Conservation (phyloP, 2,329 filamentous ascomycete species). For the Cercospora zeae-maydis region DNA sequence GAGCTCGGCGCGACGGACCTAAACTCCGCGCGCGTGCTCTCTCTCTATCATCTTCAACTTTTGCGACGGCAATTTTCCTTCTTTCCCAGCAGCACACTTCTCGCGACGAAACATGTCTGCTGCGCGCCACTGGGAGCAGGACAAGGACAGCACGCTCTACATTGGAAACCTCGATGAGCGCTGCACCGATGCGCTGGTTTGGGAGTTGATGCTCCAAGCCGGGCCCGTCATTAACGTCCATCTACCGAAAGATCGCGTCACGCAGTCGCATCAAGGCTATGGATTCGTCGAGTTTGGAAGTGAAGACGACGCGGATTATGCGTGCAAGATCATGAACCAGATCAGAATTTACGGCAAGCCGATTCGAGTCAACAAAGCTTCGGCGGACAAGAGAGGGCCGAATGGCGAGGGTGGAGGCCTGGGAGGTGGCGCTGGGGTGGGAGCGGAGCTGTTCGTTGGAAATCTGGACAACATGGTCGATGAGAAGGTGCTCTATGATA, state of each 20-base stretch:
- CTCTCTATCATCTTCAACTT: conserved; percentile 5
- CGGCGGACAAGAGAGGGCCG: conserved; percentile 88
- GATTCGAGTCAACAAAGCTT: conserved; percentile 91
- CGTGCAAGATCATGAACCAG: conserved; percentile 93
- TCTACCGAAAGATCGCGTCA: conserved; percentile 95
- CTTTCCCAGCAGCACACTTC: not conserved
- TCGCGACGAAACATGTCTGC: conserved; percentile 57
- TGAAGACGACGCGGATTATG: conserved; percentile 94
- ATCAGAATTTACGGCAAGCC: conserved; percentile 90
- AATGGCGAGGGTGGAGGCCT: conserved; percentile 75
- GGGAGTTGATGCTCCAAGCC: conserved; percentile 97
- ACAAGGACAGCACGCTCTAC: conserved; percentile 97
- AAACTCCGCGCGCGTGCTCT: not conserved
- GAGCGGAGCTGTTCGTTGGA: conserved; percentile 93
- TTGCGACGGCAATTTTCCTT: not conserved
- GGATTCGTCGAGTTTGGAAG: conserved; percentile 98
- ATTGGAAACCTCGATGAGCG: conserved; percentile 98
- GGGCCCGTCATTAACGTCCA: conserved; percentile 97
- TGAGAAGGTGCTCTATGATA: conserved; percentile 94
- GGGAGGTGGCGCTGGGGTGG: conserved; percentile 83
- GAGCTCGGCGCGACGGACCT: not conserved
- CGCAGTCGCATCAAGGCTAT: conserved; percentile 94
- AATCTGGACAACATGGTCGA: conserved; percentile 93
- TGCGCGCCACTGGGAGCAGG: conserved; percentile 81
- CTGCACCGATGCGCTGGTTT: conserved; percentile 82